These are phyloP conservation scores for Lodderomyces orthopsilosis DNA, from an alignment of 1,139 yeast species.

Conservation along the genomic window DNA sequence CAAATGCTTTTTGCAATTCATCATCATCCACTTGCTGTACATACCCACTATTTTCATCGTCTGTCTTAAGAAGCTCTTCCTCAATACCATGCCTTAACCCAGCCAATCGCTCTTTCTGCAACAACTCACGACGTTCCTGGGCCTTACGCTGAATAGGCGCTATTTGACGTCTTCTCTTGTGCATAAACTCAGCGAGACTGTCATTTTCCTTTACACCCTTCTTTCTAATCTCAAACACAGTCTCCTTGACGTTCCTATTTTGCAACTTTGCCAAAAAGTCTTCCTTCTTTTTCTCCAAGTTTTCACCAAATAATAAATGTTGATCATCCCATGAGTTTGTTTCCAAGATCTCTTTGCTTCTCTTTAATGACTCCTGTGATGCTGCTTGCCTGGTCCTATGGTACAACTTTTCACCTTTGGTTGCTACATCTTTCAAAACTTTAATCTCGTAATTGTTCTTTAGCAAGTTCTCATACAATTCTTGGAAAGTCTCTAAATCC, in stretches of 20 bases:
- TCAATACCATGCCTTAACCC: conserved; percentile 74
- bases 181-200: conserved; percentile 78
- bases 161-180: conserved; percentile 77
- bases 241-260: conserved; percentile 72
- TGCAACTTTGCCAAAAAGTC: conserved; percentile 67
- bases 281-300: conserved; percentile 71
- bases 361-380: conserved; percentile 75
- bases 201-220: conserved; percentile 50
- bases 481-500: conserved; percentile 69
- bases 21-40: conserved; percentile 37
- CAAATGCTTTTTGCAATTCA: conserved; percentile 52
- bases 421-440: conserved; percentile 66
- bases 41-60: conserved; percentile 54
- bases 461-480: conserved; percentile 63
- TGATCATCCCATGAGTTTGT: conserved; percentile 84
- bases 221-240: conserved; percentile 85
- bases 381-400: conserved; percentile 85
- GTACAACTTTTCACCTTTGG: conserved; percentile 85
- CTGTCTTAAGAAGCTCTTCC: conserved; percentile 61
- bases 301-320: conserved; percentile 72
- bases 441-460: conserved; percentile 67
- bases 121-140: conserved; percentile 61
- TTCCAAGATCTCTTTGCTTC: conserved; percentile 77
- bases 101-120: conserved; percentile 73
- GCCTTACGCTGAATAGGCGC: conserved; percentile 86